Evolutionary conservation across 1,284 basidiomycete genomes (phyloP).

Genomic region (Rhizopogon parksii): DNA sequence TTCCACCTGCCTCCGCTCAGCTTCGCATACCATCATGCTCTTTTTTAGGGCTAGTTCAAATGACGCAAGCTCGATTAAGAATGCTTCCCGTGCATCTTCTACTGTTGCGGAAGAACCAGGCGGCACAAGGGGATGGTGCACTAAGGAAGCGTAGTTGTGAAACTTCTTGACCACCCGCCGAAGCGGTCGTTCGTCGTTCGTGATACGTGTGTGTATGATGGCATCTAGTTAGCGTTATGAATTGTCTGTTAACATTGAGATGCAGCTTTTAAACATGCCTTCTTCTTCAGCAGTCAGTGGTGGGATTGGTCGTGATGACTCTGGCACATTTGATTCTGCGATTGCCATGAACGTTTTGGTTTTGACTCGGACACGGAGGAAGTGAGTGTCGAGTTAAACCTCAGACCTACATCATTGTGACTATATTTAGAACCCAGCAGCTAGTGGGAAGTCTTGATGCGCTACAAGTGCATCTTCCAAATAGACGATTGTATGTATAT

Average conservation of each 20-base stretch:
- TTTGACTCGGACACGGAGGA: background rate
- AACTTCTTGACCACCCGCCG: slow-evolving; percentile 74
- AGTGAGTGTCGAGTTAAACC: background rate
- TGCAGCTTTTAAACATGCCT: slow-evolving; percentile 34
- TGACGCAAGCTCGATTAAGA: slow-evolving; percentile 66
- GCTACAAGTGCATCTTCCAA: background rate
- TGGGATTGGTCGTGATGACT: slow-evolving; percentile 27
- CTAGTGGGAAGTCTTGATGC: too few relatives aligned
- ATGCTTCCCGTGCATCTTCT: slow-evolving; percentile 70
- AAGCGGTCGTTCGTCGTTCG: slow-evolving; percentile 66
- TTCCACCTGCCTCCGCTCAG: slow-evolving; percentile 72
- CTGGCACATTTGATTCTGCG: slow-evolving; percentile 10
- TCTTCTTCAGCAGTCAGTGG: slow-evolving; percentile 60
- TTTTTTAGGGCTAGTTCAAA: slow-evolving; percentile 71
- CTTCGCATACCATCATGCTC: slow-evolving; percentile 72
- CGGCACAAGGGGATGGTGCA: slow-evolving; percentile 42
- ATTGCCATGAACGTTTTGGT: slow-evolving; percentile 11
- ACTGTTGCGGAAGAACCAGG: slow-evolving; percentile 32
- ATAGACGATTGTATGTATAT: background rate
- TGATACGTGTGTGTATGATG: slow-evolving; percentile 70
- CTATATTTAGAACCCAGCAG: background rate
- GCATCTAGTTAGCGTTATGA: slow-evolving; percentile 45
- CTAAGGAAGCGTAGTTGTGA: slow-evolving; percentile 58
- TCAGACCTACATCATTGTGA: background rate
- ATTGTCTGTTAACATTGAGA: slow-evolving; percentile 5